Conservation (phyloP, 2,329 filamentous ascomycete species). For the Microcyclosporella mali region DNA sequence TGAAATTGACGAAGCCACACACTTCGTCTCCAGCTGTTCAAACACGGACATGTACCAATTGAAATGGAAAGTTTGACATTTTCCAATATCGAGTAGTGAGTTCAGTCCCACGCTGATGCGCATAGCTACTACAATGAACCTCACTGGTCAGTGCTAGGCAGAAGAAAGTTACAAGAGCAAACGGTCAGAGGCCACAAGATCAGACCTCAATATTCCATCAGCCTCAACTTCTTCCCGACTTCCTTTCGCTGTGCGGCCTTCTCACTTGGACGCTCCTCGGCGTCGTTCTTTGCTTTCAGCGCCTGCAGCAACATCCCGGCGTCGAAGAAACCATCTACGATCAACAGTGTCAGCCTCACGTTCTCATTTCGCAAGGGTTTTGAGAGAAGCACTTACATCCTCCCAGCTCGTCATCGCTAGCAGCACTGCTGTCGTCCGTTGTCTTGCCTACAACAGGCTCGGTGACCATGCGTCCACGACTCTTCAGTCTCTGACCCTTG, state of each 20-base stretch:
- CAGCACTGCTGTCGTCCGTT: conserved; percentile 59
- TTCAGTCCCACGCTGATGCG: too few relatives aligned
- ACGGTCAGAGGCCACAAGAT: background rate
- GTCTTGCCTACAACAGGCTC: conserved; percentile 6
- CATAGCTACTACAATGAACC: too few relatives aligned
- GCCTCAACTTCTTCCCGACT: conserved; percentile 65
- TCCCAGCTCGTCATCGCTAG: conserved; percentile 81
- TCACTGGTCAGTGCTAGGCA: too few relatives aligned
- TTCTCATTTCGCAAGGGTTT: background rate
- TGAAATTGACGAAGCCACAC: too few relatives aligned
- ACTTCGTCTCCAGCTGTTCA: too few relatives aligned
- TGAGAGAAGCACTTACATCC: conserved; percentile 66
- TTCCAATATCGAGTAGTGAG: too few relatives aligned
- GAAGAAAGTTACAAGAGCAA: too few relatives aligned
- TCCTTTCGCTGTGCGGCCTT: conserved; percentile 59
- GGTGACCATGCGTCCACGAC: conserved; percentile 62
- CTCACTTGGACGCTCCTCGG: conserved; percentile 45
- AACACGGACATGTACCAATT: too few relatives aligned
- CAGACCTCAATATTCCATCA: conserved; percentile 58
- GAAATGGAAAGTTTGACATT: too few relatives aligned
- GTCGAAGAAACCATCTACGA: conserved; percentile 88
- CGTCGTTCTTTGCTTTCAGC: conserved; percentile 61
- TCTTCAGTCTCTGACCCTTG: conserved; percentile 53
- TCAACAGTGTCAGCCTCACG: background rate
- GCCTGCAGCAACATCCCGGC: conserved; percentile 90